Conservation (phyloP, 1,284 basidiomycete species). For the Trichosporon coremiiforme region DNA sequence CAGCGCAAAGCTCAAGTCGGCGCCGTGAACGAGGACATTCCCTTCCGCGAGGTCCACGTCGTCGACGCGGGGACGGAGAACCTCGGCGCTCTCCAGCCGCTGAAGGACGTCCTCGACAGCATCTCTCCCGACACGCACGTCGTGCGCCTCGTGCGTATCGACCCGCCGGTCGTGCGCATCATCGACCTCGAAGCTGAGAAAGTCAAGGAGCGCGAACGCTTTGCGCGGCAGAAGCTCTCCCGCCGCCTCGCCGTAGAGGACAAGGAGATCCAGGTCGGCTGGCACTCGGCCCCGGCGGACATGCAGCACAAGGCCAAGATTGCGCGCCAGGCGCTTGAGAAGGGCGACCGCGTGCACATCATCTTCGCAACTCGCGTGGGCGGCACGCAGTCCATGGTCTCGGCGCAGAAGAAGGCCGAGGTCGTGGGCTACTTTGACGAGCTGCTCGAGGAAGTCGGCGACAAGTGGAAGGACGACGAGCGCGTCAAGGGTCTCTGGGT, state of each 20-base stretch:
- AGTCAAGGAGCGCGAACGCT: slow-evolving; percentile 34
- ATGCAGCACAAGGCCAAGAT: slow-evolving; percentile 45
- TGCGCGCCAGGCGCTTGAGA: slow-evolving; percentile 41
- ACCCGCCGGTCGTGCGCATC: slow-evolving; percentile 48
- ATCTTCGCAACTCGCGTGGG: slow-evolving; percentile 45
- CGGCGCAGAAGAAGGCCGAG: slow-evolving; percentile 57
- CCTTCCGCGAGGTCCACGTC: slow-evolving; percentile 46
- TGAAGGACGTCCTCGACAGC: slow-evolving; percentile 32
- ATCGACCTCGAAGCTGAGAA: slow-evolving; percentile 38
- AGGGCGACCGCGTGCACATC: slow-evolving; percentile 51
- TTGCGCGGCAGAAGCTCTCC: slow-evolving; percentile 35
- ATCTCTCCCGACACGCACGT: slow-evolving; percentile 33
- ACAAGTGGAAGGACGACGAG: slow-evolving; percentile 81
- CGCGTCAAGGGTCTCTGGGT: slow-evolving; percentile 71
- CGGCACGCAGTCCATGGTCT: slow-evolving; percentile 25
- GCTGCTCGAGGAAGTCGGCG: slow-evolving; percentile 74
- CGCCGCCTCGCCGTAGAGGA: slow-evolving; percentile 44
- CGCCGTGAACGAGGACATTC: slow-evolving; percentile 32
- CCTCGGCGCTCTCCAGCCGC: slow-evolving; percentile 33
- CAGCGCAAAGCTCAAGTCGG: too few relatives aligned
- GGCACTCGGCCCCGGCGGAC: slow-evolving; percentile 48
- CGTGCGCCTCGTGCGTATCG: slow-evolving; percentile 39
- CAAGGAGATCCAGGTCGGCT: slow-evolving; percentile 52
- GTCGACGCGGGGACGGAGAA: slow-evolving; percentile 36
- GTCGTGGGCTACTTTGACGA: slow-evolving; percentile 62